Conservation (phyloP, 768 basidiomycete species). For the Tricholoma sp. region DNA sequence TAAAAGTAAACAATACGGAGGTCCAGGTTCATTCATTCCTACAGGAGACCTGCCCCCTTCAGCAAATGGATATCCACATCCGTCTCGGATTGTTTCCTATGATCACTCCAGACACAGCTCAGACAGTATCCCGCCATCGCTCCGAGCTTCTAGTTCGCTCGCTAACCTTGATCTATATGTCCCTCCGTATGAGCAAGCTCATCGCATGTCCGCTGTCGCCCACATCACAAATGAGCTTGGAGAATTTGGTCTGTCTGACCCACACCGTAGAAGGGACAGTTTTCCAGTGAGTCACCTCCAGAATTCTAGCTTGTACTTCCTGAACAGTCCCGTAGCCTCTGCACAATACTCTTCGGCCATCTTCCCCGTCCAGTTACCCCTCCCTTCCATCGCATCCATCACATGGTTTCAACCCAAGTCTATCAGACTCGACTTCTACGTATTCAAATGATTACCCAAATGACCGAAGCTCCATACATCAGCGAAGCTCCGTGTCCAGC, state of each 20-base stretch:
- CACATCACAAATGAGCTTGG: conserved; percentile 59
- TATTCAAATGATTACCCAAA: conserved; percentile 40
- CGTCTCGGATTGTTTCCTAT: conserved; percentile 29
- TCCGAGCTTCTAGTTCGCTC: conserved; percentile 58
- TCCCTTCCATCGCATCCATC: conserved; percentile 27
- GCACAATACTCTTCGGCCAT: conserved; percentile 31
- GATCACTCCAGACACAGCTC: conserved; percentile 36
- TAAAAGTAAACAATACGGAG: conserved; percentile 63
- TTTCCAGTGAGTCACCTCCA: conserved; percentile 44
- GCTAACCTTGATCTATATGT: conserved; percentile 66
- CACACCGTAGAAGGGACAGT: conserved; percentile 47
- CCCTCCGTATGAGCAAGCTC: conserved; percentile 64
- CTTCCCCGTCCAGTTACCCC: conserved; percentile 27
- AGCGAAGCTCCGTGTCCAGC: conserved; percentile 21
- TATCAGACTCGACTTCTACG: conserved; percentile 23
- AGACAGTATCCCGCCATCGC: conserved; percentile 55
- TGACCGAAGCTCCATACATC: conserved; percentile 26
- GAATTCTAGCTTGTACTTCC: background rate
- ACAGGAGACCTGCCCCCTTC: conserved; percentile 30
- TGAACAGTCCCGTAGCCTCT: conserved; percentile 22
- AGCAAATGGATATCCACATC: conserved; percentile 19
- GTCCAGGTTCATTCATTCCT: conserved; percentile 72
- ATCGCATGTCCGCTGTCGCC: conserved; percentile 40
- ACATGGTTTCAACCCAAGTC: conserved; percentile 36
- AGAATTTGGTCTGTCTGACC: conserved; percentile 53